Conservation (phyloP, 352 stramenopile species). For the Blastocystis hominis region DNA sequence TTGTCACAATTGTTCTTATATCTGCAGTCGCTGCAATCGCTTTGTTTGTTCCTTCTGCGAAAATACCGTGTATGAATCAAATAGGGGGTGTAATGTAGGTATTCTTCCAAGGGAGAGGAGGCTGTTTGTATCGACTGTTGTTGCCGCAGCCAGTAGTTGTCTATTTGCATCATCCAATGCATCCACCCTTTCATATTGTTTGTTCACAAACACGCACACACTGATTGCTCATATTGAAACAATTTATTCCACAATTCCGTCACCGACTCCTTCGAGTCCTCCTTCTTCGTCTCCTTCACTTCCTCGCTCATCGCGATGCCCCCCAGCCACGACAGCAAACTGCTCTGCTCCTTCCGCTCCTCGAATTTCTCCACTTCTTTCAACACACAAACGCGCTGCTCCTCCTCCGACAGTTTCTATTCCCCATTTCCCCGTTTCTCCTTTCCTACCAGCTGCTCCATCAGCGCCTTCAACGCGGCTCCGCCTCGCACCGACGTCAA, state of each 20-base stretch:
- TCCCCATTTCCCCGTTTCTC: conserved; percentile 54
- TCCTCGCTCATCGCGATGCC: conserved; percentile 65
- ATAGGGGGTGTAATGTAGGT: background rate
- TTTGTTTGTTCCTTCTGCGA: conserved; percentile 29
- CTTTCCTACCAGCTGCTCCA: conserved; percentile 67
- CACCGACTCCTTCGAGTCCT: conserved; percentile 64
- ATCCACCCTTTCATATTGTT: conserved; percentile 62
- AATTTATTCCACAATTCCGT: conserved; percentile 69
- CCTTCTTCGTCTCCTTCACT: background rate
- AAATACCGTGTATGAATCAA: background rate
- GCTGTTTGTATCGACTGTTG: conserved; percentile 30
- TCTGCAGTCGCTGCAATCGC: background rate
- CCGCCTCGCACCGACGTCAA: conserved; percentile 66
- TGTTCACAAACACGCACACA: conserved; percentile 69
- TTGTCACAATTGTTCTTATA: background rate
- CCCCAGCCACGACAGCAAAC: conserved; percentile 51
- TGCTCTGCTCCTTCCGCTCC: conserved; percentile 63
- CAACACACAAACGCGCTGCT: conserved; percentile 25
- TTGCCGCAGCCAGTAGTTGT: too few species aligned
- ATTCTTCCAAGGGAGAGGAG: background rate
- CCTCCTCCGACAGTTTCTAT: conserved; percentile 44
- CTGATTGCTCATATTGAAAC: conserved; percentile 72
- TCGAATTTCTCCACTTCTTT: conserved; percentile 76
- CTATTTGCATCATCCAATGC: too few species aligned
- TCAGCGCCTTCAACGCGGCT: conserved; percentile 67